Percentiles rank a stretch among this genome's conserved stretches.
phyloP scores from a whole-genome alignment of 2,329 filamentous ascomycete species.

The Curvularia eragrostidis region DNA sequence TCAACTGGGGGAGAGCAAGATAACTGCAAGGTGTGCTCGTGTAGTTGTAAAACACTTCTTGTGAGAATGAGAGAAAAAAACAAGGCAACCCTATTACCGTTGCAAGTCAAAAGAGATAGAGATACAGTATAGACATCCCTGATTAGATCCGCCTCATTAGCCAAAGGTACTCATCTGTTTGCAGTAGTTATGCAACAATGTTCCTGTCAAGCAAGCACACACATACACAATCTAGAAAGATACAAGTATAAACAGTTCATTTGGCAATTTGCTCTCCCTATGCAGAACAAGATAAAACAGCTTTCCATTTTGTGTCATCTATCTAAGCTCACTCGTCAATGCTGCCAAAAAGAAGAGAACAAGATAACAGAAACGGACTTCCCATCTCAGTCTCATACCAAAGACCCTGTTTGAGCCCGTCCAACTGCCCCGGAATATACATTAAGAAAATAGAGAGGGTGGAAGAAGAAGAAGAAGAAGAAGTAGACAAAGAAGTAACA shows the following conservation, averaged over 20 bases:
- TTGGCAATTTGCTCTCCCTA: not conserved
- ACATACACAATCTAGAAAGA: not conserved
- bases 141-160: not conserved
- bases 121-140: too few species aligned
- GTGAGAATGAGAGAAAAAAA: too few species aligned
- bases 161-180: too few species aligned
- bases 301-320: slow-evolving; percentile 7
- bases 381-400: not conserved
- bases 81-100: too few species aligned
- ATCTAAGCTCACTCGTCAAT: slow-evolving; percentile 7
- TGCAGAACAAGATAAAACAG: not conserved
- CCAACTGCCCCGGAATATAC: slow-evolving; percentile 19
- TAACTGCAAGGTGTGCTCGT: too few species aligned
- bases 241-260: not conserved
- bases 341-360: slow-evolving; percentile 1
- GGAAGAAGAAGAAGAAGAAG: not conserved
- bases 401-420: not conserved
- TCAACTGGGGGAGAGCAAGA: too few species aligned
- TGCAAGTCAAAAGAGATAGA: too few species aligned
- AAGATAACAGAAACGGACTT: slow-evolving; percentile 6
- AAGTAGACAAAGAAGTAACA: not conserved
- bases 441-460: slow-evolving; percentile 14
- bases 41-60: too few species aligned
- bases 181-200: not conserved
- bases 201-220: not conserved